Evolutionary conservation across 1,284 basidiomycete species (phyloP), one percentile per base, ranked within the genome.

Genomic region (Puccinia sorghi): DNA sequence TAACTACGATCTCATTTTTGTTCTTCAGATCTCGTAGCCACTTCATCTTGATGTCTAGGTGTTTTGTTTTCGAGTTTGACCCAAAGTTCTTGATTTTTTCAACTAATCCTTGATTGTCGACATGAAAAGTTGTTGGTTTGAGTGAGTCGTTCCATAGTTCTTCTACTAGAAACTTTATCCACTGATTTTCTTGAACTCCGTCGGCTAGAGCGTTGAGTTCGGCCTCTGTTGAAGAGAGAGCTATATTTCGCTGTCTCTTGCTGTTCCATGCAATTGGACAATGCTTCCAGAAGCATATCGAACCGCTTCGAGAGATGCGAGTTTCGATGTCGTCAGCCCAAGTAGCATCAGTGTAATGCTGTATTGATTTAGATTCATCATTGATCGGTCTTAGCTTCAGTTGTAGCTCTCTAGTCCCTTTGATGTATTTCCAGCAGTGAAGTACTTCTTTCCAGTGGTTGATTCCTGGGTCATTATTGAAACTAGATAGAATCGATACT

Each of bases 81-180:
- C 20, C n/a, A 9, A 56, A 20, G 8, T 6, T 56, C n/a, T 56
- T 20, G 25, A 56, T 6, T 20, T 56, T 56, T 56, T 56, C 54
- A 56, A 56, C 20, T 20, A 56, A 20, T 7, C 54, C 54, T 25
- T 56, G 17, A 25, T 56, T 56, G 54, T 56, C 17, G 25, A 56
- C 25, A 56, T 56, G 54, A 56, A 56, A 56, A 25, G 5, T 20
- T 6, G 54, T 7, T 6, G 54, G 54, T 56, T 56, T 5, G 17
- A 56, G 54, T 9, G 17, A n/a, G 17, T n/a, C 6, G n/a, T 56
- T 56, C 54, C 54, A 56, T 7, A 56, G 54, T 56, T 56, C 54
- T 56, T 56, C 54, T n/a, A 20, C 25, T 56, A 56, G 25, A 56
- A n/a, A 25, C 17, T 56, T 56, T 56, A 56, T 56, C 54, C 54